These are phyloP conservation scores for Larix kaempferi DNA, from an alignment of 75 land plant genomes.

Conservation along the genomic window DNA sequence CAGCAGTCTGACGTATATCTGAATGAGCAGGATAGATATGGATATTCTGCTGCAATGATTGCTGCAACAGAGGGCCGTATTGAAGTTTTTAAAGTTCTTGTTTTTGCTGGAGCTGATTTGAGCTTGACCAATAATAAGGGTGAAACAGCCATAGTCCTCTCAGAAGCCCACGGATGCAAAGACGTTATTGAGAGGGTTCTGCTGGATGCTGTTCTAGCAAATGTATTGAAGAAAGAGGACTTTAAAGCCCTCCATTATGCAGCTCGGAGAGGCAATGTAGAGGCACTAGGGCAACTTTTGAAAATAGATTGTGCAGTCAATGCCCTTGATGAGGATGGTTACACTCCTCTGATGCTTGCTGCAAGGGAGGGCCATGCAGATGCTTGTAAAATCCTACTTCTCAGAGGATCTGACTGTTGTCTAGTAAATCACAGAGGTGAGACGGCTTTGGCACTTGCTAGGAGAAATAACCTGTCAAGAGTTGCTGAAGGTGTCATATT, in stretches of 20 bases:
- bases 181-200: slow-evolving; percentile 37
- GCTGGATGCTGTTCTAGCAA: slow-evolving; percentile 30
- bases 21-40: slow-evolving; percentile 30
- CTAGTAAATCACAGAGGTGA: slow-evolving; percentile 29
- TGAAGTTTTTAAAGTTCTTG: slow-evolving; percentile 36
- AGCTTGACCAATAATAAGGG: slow-evolving; percentile 27
- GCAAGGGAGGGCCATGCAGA: slow-evolving; percentile 53
- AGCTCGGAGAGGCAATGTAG: slow-evolving; percentile 30
- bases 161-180: slow-evolving; percentile 7
- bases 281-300: slow-evolving; percentile 30
- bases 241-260: slow-evolving; percentile 53
- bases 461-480: slow-evolving; percentile 23
- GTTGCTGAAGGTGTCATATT: slow-evolving; percentile 38
- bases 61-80: slow-evolving; percentile 42
- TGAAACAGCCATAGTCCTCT: slow-evolving; percentile 28
- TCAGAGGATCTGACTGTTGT: slow-evolving; percentile 28
- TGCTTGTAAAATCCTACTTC: slow-evolving; percentile 38
- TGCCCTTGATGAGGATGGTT: slow-evolving; percentile 40
- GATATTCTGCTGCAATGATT: slow-evolving; percentile 37
- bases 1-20: slow-evolving; percentile 20
- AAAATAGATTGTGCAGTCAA: slow-evolving; percentile 32
- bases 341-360: slow-evolving; percentile 55
- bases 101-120: slow-evolving; percentile 51
- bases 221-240: slow-evolving; percentile 16
- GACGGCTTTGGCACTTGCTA: slow-evolving; percentile 46